These are phyloP conservation scores for Anastatica hierochuntica DNA, from an alignment of 345 rosid genomes.

Conservation along the genomic window DNA sequence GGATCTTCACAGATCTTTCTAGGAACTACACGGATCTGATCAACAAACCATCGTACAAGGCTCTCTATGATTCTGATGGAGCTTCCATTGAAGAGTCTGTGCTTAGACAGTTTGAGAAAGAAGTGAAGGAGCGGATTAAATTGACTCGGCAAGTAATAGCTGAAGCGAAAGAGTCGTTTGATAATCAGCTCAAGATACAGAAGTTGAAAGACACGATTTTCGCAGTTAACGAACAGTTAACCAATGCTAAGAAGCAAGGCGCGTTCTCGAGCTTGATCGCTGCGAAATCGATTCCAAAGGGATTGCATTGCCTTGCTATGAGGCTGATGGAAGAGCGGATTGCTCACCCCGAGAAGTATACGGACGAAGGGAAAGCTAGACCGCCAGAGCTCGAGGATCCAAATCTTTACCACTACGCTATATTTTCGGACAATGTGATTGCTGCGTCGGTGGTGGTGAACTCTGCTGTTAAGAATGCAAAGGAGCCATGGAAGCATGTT, in stretches of 20 bases:
- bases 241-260: constrained; percentile 90
- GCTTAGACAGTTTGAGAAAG: constrained; percentile 80
- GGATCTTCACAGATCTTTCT: constrained; percentile 80
- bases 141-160: constrained; percentile 79
- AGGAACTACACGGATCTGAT: constrained; percentile 77
- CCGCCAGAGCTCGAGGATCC: constrained; percentile 76
- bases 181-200: constrained; percentile 93
- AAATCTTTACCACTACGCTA: constrained; percentile 67
- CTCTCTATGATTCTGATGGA: constrained; percentile 57
- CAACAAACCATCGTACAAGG: constrained; percentile 51
- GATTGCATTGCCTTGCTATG: constrained; percentile 92
- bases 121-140: constrained; percentile 89
- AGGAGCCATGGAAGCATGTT: constrained; percentile 90
- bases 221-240: constrained; percentile 78
- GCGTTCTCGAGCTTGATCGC: constrained; percentile 93
- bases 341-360: constrained; percentile 71
- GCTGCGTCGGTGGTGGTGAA: constrained; percentile 97
- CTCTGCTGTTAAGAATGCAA: constrained; percentile 87
- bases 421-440: constrained; percentile 86
- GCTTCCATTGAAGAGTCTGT: constrained; percentile 54
- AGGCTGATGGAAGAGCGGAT: constrained; percentile 95
- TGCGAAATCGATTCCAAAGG: constrained; percentile 88
- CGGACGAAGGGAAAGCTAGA: constrained; percentile 58
- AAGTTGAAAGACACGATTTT: constrained; percentile 87
- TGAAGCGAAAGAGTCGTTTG: constrained; percentile 90